Evolutionary conservation across 73 alveolate genomes (phyloP), one percentile per base, ranked within the genome.

Genomic region (Urostyla sp.): DNA sequence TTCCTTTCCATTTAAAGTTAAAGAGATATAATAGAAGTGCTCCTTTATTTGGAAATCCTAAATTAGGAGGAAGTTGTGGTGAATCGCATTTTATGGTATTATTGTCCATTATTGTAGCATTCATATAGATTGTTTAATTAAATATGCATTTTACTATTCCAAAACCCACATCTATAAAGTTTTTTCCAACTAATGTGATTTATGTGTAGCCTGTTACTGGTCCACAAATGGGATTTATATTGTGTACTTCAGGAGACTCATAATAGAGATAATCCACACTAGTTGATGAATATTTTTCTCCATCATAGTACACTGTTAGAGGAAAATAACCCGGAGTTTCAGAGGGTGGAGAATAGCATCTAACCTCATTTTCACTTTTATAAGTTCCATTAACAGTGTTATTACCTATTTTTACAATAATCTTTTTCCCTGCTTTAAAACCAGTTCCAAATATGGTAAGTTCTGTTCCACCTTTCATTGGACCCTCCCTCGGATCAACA

Each of bases 181-280:
- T 90, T 87, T 92, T 84, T 24, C 99, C 99, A 61, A 27, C 72
- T 13, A 94, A 92, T 27, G 95, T 90, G 32, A 94, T 87, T 81
- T 94, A 94, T 0, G 99, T 94, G 83, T 69, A 94, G 21, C 99
- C 99, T 24, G 94, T 75, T 27, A 66, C 92, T 40, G 99, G 99
- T 10, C 99, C 99, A 79, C 99, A 92, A 24, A 74, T 81, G 18
- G 99, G 99, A 51, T 87, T 88, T 34, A 94, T 92, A 28, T 56
- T 69, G 72, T 72, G 54, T 43, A 94, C 60, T 31, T 55, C 78
- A 7, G 98, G 98, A 15, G 94, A 81, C 38, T 85, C 97, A 87
- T 92, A 94, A 80, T 92, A 94, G 23, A 90, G 85, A 73, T 76
- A 94, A 76, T 87, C 75, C 0, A 94, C 91, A 49, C 91, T 83